phyloP scores from a whole-genome alignment of 177 flowering plant species.

The Vitis hybrid region DNA sequence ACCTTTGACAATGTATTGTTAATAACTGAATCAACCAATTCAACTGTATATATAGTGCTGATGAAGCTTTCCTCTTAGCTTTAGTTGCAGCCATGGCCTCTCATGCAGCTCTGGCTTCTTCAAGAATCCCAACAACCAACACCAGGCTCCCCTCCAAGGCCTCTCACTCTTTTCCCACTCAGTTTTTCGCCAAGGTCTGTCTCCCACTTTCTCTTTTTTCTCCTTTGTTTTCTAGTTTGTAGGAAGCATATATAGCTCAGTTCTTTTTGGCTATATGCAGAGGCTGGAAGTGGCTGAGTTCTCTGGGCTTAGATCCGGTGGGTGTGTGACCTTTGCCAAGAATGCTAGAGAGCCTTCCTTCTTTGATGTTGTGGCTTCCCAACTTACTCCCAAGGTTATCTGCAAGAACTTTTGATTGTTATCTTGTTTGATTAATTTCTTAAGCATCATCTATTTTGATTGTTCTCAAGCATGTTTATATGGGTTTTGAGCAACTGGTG shows the following conservation, averaged over 20 bases:
- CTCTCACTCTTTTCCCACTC: slow-evolving; percentile 48
- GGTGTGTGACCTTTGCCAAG: slow-evolving; percentile 46
- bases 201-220: slow-evolving; percentile 5
- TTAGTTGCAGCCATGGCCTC: slow-evolving; percentile 65
- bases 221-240: not conserved
- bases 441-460: not conserved
- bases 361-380: slow-evolving; percentile 73
- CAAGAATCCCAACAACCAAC: slow-evolving; percentile 64
- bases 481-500: too few species aligned
- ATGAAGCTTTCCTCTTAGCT: slow-evolving; percentile 15
- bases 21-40: slow-evolving; percentile 2
- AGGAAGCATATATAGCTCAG: not conserved
- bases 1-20: too few species aligned
- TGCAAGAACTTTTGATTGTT: not conserved
- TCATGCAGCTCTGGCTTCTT: slow-evolving; percentile 79
- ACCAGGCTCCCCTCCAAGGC: slow-evolving; percentile 52
- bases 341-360: slow-evolving; percentile 60
- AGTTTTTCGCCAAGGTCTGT: slow-evolving; percentile 59
- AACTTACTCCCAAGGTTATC: slow-evolving; percentile 65
- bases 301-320: slow-evolving; percentile 66
- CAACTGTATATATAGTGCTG: slow-evolving; percentile 15
- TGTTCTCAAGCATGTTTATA: too few species aligned
- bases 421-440: not conserved
- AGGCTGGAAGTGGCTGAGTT: slow-evolving; percentile 69
- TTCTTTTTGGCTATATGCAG: slow-evolving; percentile 30